phyloP scores from a whole-genome alignment of 2,329 filamentous ascomycete species.

The Colletotrichum cereale region DNA sequence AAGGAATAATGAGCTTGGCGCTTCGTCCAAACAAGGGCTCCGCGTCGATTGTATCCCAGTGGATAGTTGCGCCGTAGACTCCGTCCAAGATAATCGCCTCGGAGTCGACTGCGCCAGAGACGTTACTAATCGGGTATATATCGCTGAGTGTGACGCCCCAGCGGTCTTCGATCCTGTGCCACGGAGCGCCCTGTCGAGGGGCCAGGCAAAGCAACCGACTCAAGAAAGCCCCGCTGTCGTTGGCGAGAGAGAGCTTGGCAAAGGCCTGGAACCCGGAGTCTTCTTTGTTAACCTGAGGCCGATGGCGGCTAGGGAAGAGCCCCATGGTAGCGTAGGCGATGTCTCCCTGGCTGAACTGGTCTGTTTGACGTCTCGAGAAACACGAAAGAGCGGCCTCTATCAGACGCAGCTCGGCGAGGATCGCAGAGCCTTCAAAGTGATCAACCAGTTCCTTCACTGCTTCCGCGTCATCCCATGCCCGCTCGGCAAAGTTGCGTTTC shows the following conservation, averaged over 20 bases:
- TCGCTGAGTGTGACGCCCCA: constrained; percentile 51
- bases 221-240: constrained; percentile 51
- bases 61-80: constrained; percentile 48
- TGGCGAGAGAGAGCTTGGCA: constrained; percentile 50
- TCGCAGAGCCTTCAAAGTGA: constrained; percentile 50
- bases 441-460: constrained; percentile 50
- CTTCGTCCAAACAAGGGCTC: constrained; percentile 10
- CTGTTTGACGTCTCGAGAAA: constrained; percentile 46
- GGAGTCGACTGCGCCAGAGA: constrained; percentile 50
- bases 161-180: constrained; percentile 49
- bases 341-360: constrained; percentile 46
- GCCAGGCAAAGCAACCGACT: constrained; percentile 51
- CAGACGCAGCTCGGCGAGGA: constrained; percentile 50
- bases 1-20: background rate
- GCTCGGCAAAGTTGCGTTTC: constrained; percentile 50
- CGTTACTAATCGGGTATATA: constrained; percentile 49
- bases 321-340: constrained; percentile 54
- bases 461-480: constrained; percentile 48
- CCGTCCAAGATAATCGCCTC: constrained; percentile 52
- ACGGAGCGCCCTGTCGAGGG: constrained; percentile 45
- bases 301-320: constrained; percentile 46
- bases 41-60: constrained; percentile 49
- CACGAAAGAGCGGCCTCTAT: constrained; percentile 48
- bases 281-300: constrained; percentile 49
- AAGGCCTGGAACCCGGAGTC: constrained; percentile 54